Evolutionary conservation across 2,329 filamentous ascomycete genomes (phyloP).

Genomic region (Cladosporium sp.): DNA sequence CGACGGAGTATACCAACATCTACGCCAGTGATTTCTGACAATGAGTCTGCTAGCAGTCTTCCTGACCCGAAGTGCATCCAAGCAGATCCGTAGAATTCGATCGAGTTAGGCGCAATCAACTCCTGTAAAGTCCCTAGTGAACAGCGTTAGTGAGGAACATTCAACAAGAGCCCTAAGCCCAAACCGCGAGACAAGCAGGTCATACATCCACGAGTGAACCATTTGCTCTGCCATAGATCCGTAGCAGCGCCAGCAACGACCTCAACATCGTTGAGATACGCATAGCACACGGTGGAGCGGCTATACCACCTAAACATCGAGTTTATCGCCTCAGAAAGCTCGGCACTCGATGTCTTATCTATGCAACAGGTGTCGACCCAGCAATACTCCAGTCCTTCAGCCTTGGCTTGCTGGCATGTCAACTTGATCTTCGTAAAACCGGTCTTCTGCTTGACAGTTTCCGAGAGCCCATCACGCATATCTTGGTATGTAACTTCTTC

Average conservation of each 20-base stretch:
- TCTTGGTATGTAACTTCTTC: slow-evolving; percentile 24
- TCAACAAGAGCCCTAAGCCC: background rate
- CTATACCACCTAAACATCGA: slow-evolving; percentile 22
- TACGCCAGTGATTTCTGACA: slow-evolving; percentile 18
- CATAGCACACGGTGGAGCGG: slow-evolving; percentile 18
- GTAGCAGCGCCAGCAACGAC: background rate
- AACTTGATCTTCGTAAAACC: slow-evolving; percentile 23
- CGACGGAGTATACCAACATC: background rate
- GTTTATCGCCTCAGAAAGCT: slow-evolving; percentile 20
- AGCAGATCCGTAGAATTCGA: slow-evolving; percentile 14
- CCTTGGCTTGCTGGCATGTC: slow-evolving; percentile 17
- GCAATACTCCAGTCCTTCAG: slow-evolving; percentile 17
- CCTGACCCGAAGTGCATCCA: slow-evolving; percentile 12
- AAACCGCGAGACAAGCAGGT: background rate
- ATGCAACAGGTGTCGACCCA: slow-evolving; percentile 26
- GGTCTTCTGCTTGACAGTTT: slow-evolving; percentile 10
- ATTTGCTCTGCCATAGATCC: background rate
- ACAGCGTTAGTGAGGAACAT: background rate
- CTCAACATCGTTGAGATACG: slow-evolving; percentile 16
- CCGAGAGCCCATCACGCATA: slow-evolving; percentile 1
- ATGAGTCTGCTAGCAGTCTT: slow-evolving; percentile 10
- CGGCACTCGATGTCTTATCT: slow-evolving; percentile 18
- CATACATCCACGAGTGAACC: slow-evolving; percentile 8
- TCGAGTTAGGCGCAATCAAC: slow-evolving; percentile 16
- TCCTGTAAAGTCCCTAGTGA: slow-evolving; percentile 21